A percentile compares a stretch with the other conserved stretches of the same genome.
phyloP scores from a whole-genome alignment of 2,329 filamentous ascomycete genomes.

The Hawksworthiomyces lignivorus region DNA sequence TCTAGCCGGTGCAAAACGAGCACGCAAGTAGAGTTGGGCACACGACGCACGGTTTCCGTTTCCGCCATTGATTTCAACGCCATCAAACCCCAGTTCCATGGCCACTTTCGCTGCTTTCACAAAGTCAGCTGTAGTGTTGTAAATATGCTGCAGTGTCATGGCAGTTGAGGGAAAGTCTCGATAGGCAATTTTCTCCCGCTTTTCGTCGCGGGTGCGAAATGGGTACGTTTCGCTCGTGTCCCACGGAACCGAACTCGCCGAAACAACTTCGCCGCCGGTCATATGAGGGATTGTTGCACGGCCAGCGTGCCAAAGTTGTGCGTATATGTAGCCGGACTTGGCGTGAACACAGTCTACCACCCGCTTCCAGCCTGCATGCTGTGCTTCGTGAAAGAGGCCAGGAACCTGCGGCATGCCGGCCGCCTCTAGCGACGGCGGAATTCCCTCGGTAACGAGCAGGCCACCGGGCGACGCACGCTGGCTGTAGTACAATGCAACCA shows the following conservation, averaged over 20 bases:
- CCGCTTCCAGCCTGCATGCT: constrained; percentile 4
- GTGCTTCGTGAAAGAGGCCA: constrained; percentile 3
- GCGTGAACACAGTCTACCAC: constrained; percentile 9
- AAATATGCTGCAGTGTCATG: constrained; percentile 34
- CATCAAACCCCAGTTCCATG: constrained; percentile 40
- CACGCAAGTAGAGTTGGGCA: too few species aligned
- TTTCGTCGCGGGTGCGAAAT: constrained; percentile 18
- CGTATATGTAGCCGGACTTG: constrained; percentile 4
- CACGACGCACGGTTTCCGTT: constrained; percentile 33
- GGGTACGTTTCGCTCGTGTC: constrained; percentile 24
- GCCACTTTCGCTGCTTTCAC: constrained; percentile 34
- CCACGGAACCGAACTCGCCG: constrained; percentile 1
- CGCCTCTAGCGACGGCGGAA: constrained; percentile 2
- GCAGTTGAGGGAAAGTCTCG: constrained; percentile 35
- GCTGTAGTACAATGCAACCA: constrained; percentile 3
- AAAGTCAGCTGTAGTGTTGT: constrained; percentile 24
- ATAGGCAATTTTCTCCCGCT: constrained; percentile 22
- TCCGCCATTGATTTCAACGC: constrained; percentile 32
- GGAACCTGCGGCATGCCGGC: constrained; percentile 5
- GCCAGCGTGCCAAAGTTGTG: constrained; percentile 43
- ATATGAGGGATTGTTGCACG: constrained; percentile 15
- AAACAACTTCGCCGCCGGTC: constrained; percentile 1
- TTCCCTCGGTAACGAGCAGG: constrained; percentile 10
- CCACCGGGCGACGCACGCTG: constrained; percentile 8
- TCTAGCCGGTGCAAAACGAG: too few species aligned